phyloP scores from a whole-genome alignment of 768 basidiomycete genomes.

The Lentinula edodes region DNA sequence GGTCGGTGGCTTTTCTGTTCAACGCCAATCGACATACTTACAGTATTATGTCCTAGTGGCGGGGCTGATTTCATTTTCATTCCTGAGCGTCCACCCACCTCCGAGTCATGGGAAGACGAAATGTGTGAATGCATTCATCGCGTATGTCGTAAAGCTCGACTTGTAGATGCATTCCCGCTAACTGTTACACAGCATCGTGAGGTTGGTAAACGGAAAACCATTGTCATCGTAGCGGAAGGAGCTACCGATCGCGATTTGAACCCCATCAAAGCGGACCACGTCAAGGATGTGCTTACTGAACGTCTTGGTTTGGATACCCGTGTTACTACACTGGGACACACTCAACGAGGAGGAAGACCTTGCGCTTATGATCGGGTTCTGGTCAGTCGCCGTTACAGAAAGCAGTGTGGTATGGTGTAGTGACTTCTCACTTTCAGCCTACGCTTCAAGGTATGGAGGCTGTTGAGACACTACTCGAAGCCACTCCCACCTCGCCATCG shows the following conservation, averaged over 20 bases:
- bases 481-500: slow-evolving; percentile 85
- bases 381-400: slow-evolving; percentile 38
- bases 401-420: background rate
- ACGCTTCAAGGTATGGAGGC: slow-evolving; percentile 96
- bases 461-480: slow-evolving; percentile 78
- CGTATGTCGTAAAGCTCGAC: slow-evolving; percentile 30
- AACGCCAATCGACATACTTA: background rate
- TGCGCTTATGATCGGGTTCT: slow-evolving; percentile 91
- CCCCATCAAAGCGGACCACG: slow-evolving; percentile 87
- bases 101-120: slow-evolving; percentile 81
- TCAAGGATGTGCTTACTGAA: slow-evolving; percentile 85
- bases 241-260: slow-evolving; percentile 84
- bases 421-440: slow-evolving; percentile 44
- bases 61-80: slow-evolving; percentile 99
- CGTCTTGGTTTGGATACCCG: slow-evolving; percentile 89
- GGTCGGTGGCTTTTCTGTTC: slow-evolving; percentile 37
- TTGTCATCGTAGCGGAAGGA: slow-evolving; percentile 97
- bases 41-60: slow-evolving; percentile 35
- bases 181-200: slow-evolving; percentile 64
- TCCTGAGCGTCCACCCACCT: slow-evolving; percentile 82
- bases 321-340: slow-evolving; percentile 96
- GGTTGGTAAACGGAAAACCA: slow-evolving; percentile 94
- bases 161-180: background rate
- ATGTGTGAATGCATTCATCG: slow-evolving; percentile 84
- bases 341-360: slow-evolving; percentile 90